phyloP scores from a whole-genome alignment of 805 yeast genomes.

The Spathaspora girioi region DNA sequence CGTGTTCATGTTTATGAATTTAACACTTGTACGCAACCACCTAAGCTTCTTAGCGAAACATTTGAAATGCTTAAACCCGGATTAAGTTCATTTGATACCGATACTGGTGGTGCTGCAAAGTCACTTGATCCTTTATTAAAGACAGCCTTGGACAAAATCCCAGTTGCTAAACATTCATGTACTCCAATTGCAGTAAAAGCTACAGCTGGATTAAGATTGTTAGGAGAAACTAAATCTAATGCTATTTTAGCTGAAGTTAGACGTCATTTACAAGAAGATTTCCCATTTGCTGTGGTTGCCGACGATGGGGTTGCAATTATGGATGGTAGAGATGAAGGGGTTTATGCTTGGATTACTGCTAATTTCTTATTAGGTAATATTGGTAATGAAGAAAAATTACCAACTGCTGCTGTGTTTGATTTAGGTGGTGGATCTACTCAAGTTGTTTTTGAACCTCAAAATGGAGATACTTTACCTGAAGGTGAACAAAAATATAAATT shows the following conservation, averaged over 20 bases:
- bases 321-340: conserved; percentile 98
- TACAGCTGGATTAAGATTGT: conserved; percentile 89
- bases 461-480: conserved; percentile 65
- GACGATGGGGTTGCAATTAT: conserved; percentile 87
- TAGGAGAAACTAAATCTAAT: conserved; percentile 72
- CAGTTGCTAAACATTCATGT: conserved; percentile 67
- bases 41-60: conserved; percentile 71
- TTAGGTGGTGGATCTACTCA: conserved; percentile 99
- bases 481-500: conserved; percentile 87
- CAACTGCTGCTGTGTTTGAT: conserved; percentile 97
- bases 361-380: conserved; percentile 92
- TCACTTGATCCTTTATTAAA: conserved; percentile 81
- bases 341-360: conserved; percentile 97
- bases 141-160: conserved; percentile 73
- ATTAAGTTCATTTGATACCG: conserved; percentile 77
- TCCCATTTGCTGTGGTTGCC: conserved; percentile 88
- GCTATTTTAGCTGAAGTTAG: conserved; percentile 76
- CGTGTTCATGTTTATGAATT: conserved; percentile 93
- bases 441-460: conserved; percentile 95
- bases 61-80: conserved; percentile 94
- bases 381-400: conserved; percentile 67
- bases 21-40: conserved; percentile 82
- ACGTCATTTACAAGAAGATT: conserved; percentile 68
- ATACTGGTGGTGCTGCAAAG: conserved; percentile 81
- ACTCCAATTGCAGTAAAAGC: conserved; percentile 97